phyloP scores from a whole-genome alignment of 768 basidiomycete species.

The Russula sp. region DNA sequence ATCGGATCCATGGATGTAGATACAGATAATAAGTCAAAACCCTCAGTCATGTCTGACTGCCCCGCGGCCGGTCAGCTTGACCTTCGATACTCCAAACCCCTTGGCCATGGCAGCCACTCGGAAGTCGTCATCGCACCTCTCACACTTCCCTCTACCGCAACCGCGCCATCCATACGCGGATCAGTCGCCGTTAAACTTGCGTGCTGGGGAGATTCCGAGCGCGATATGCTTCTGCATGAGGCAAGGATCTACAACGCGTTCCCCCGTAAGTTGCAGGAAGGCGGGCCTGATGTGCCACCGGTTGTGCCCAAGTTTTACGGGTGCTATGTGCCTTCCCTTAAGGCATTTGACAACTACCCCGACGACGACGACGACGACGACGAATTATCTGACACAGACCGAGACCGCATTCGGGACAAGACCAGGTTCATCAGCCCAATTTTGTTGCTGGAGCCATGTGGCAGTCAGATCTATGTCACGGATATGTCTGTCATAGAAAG shows the following conservation, averaged over 20 bases:
- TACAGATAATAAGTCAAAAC: neutral
- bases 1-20: neutral
- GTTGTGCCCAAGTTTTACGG: conserved; percentile 61
- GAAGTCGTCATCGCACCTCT: conserved; percentile 43
- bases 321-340: conserved; percentile 36
- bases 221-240: conserved; percentile 29
- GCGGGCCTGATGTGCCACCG: conserved; percentile 41
- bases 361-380: neutral
- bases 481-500: conserved; percentile 23
- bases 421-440: conserved; percentile 30
- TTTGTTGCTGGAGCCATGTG: conserved; percentile 43
- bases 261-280: conserved; percentile 39
- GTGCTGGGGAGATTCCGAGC: neutral
- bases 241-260: conserved; percentile 40
- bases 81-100: conserved; percentile 31
- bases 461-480: conserved; percentile 26
- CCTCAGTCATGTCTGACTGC: neutral
- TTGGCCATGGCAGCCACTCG: conserved; percentile 49
- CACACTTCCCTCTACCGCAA: conserved; percentile 38
- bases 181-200: conserved; percentile 28
- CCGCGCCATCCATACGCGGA: neutral
- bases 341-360: conserved; percentile 3
- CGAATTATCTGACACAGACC: neutral
- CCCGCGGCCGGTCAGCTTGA: conserved; percentile 29
- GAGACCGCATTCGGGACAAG: too few species aligned